Conservation (phyloP, 23 red algal species). For the Gracilariopsis chorda region DNA sequence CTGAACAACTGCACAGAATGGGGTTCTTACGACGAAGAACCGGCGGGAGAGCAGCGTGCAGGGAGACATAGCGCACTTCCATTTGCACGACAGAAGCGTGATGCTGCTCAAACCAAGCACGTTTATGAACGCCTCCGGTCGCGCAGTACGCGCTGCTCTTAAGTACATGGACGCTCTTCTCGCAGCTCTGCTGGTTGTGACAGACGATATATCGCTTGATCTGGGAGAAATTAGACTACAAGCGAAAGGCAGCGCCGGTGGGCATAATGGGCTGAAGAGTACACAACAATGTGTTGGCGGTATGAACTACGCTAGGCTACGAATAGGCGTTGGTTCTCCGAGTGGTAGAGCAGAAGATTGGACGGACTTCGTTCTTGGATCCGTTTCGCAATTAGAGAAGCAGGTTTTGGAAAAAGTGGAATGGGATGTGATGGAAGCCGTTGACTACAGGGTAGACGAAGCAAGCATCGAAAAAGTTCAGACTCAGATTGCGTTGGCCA, state of each 20-base stretch:
- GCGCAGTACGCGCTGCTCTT: slow-evolving; percentile 45
- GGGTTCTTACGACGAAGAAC: no score
- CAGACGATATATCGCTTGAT: slow-evolving; percentile 63
- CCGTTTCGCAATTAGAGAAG: slow-evolving; percentile 38
- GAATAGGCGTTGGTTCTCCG: slow-evolving; percentile 63
- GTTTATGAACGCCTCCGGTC: slow-evolving; percentile 79
- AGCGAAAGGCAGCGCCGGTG: slow-evolving; percentile 63
- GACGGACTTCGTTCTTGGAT: slow-evolving; percentile 59
- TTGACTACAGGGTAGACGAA: slow-evolving; percentile 22
- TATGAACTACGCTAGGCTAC: slow-evolving; percentile 54
- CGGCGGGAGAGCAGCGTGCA: no score
- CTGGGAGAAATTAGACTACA: slow-evolving; percentile 62
- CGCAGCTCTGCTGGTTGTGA: slow-evolving; percentile 52
- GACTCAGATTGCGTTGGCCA: neutral
- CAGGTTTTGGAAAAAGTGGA: slow-evolving; percentile 3
- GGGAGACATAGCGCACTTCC: no score
- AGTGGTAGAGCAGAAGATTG: neutral
- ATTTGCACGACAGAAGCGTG: no score
- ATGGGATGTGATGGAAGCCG: slow-evolving; percentile 1
- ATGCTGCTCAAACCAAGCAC: slow-evolving; percentile 82
- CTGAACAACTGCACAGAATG: no score
- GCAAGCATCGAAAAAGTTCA: neutral
- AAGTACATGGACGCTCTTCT: neutral
- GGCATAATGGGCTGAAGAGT: slow-evolving; percentile 86
- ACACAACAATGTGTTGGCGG: slow-evolving; percentile 34